Percentiles rank a stretch among this genome's conserved stretches.
These are phyloP conservation scores for Colletotrichum magnum DNA, from an alignment of 2,329 filamentous ascomycete species.

Conservation along the genomic window DNA sequence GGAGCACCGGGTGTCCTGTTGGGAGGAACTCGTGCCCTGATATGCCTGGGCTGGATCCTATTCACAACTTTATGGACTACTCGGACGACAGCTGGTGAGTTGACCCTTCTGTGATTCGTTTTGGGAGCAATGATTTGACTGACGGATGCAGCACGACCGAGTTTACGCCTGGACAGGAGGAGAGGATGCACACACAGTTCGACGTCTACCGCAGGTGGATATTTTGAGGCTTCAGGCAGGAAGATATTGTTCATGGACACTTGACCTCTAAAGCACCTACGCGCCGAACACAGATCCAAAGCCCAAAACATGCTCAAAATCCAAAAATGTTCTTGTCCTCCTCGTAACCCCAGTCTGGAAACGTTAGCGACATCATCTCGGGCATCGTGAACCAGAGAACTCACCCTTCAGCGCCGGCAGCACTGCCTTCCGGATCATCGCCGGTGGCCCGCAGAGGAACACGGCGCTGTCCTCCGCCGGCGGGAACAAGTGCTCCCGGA, in stretches of 20 bases:
- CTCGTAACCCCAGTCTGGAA: too few relatives aligned
- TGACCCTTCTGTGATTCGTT: background rate
- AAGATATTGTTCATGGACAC: background rate
- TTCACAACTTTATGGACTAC: constrained; percentile 58
- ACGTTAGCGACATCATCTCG: too few relatives aligned
- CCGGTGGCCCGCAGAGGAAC: too few relatives aligned
- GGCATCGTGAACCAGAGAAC: too few relatives aligned
- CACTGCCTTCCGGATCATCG: too few relatives aligned
- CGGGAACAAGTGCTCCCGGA: too few relatives aligned
- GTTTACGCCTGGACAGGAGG: constrained; percentile 34
- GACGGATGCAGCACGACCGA: constrained; percentile 29
- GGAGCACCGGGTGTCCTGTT: constrained; percentile 54
- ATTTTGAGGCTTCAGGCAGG: background rate
- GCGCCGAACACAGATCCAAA: too few relatives aligned
- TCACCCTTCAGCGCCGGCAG: too few relatives aligned
- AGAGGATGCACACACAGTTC: constrained; percentile 35
- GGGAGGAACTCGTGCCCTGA: constrained; percentile 53
- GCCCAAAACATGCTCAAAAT: too few relatives aligned
- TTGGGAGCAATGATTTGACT: background rate
- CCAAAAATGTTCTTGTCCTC: too few relatives aligned
- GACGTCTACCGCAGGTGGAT: constrained; percentile 17
- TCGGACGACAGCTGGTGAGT: constrained; percentile 51
- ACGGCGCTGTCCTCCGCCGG: too few relatives aligned
- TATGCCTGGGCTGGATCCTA: constrained; percentile 50
- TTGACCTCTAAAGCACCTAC: too few relatives aligned